These are phyloP conservation scores for Reticulascus tulasneorum DNA, from an alignment of 2,329 filamentous ascomycete species.

Conservation along the genomic window DNA sequence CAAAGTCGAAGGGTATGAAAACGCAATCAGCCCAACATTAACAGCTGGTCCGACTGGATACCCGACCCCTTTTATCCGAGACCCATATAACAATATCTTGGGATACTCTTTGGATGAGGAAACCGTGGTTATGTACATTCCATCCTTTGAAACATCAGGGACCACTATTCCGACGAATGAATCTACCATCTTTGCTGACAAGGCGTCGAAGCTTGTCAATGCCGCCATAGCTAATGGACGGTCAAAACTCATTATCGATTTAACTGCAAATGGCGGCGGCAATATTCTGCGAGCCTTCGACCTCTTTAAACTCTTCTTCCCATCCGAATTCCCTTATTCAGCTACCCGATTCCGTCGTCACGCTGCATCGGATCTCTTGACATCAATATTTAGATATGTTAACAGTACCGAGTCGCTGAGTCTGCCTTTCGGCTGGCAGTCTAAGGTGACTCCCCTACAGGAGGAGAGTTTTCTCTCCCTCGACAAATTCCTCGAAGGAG, in stretches of 20 bases:
- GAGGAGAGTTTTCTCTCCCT: conserved; percentile 23
- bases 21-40: too few species aligned
- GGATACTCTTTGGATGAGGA: conserved; percentile 8
- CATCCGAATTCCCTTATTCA: conserved; percentile 3
- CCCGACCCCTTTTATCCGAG: too few species aligned
- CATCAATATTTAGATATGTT: too few species aligned
- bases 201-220: conserved; percentile 42
- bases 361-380: background rate
- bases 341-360: conserved; percentile 11
- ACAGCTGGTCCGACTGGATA: too few species aligned
- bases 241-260: conserved; percentile 59
- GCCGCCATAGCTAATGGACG: conserved; percentile 42
- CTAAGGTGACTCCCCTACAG: too few species aligned
- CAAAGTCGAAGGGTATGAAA: too few species aligned
- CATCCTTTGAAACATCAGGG: background rate
- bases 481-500: conserved; percentile 31
- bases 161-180: background rate
- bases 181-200: background rate
- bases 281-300: conserved; percentile 14
- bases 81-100: conserved; percentile 9
- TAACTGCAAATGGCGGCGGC: conserved; percentile 59
- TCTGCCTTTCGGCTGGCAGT: conserved; percentile 14
- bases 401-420: conserved; percentile 1
- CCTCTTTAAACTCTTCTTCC: conserved; percentile 10
- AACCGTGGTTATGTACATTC: conserved; percentile 2